Percentiles rank a stretch among this genome's conserved stretches.
Conservation (phyloP, 805 yeast species). For the Barnettozyma californica region DNA sequence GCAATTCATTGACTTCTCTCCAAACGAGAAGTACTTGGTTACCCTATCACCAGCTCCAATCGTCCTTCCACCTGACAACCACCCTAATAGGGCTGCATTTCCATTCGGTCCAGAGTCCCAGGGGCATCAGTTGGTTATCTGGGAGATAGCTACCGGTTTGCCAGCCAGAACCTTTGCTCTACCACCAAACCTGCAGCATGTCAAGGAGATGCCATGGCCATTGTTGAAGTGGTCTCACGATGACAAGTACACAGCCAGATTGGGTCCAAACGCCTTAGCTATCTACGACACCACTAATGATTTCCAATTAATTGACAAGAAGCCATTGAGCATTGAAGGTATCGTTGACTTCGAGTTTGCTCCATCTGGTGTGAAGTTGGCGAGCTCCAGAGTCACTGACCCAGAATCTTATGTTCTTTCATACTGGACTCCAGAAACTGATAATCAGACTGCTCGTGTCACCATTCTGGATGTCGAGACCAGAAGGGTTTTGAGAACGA, state of each 20-base stretch:
- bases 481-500: constrained; percentile 78
- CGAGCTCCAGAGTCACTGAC: constrained; percentile 46
- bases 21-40: constrained; percentile 83
- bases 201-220: constrained; percentile 86
- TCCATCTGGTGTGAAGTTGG: constrained; percentile 75
- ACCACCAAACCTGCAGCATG: constrained; percentile 62
- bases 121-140: constrained; percentile 89
- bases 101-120: constrained; percentile 85
- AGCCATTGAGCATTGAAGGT: constrained; percentile 76
- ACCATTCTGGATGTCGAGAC: constrained; percentile 84
- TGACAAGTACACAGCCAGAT: constrained; percentile 90
- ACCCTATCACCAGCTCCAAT: constrained; percentile 88
- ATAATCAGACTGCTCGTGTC: constrained; percentile 93
- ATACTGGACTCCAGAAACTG: constrained; percentile 95
- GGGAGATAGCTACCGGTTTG: constrained; percentile 83
- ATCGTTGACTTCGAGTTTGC: constrained; percentile 92
- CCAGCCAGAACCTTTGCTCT: constrained; percentile 88
- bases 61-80: constrained; percentile 56
- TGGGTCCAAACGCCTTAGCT: constrained; percentile 88
- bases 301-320: constrained; percentile 81
- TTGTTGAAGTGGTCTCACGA: constrained; percentile 93
- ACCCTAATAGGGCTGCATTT: constrained; percentile 58
- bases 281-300: constrained; percentile 73
- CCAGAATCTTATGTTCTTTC: constrained; percentile 65
- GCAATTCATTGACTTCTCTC: constrained; percentile 85